Percentiles rank a stretch among this genome's conserved stretches.
These are phyloP conservation scores for Aegilops umbellulata DNA, from an alignment of 176 grass and related monocot genomes.

Conservation along the genomic window DNA sequence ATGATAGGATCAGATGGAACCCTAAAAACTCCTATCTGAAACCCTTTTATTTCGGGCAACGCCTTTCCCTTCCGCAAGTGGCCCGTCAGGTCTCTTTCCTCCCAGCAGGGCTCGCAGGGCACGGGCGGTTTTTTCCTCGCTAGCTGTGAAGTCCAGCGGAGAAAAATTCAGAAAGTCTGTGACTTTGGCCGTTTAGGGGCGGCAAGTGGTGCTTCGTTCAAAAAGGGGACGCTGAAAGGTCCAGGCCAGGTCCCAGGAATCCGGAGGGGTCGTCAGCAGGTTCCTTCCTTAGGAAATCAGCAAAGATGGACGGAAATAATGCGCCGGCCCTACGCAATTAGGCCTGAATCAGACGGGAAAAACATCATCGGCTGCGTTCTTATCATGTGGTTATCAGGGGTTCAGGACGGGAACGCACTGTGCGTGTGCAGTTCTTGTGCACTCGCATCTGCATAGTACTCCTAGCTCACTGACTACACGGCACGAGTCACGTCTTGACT, in stretches of 20 bases:
- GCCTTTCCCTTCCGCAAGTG: neutral
- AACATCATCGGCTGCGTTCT: neutral
- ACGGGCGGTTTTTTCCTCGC: neutral
- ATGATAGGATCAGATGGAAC: constrained; percentile 1
- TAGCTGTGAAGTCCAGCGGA: neutral
- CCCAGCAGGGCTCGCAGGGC: constrained; percentile 8
- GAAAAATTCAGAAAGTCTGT: constrained; percentile 11
- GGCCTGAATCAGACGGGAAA: constrained; percentile 1
- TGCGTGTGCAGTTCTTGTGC: neutral
- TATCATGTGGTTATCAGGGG: neutral
- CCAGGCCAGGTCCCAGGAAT: constrained; percentile 35
- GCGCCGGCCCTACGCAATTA: constrained; percentile 23
- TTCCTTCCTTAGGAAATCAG: constrained; percentile 45
- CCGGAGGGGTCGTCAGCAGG: constrained; percentile 10
- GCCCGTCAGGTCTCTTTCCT: constrained; percentile 28
- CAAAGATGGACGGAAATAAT: constrained; percentile 28
- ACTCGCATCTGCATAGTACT: neutral
- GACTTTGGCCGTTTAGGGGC: constrained; percentile 19
- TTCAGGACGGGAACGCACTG: neutral
- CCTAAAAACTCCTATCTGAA: constrained; percentile 8
- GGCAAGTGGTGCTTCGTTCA: constrained; percentile 20
- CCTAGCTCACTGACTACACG: neutral
- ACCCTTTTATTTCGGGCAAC: neutral
- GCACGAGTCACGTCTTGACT: neutral
- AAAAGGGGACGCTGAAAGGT: constrained; percentile 45